Conservation (phyloP, 2,329 filamentous ascomycete species). For the Chaetothyriales sp. region DNA sequence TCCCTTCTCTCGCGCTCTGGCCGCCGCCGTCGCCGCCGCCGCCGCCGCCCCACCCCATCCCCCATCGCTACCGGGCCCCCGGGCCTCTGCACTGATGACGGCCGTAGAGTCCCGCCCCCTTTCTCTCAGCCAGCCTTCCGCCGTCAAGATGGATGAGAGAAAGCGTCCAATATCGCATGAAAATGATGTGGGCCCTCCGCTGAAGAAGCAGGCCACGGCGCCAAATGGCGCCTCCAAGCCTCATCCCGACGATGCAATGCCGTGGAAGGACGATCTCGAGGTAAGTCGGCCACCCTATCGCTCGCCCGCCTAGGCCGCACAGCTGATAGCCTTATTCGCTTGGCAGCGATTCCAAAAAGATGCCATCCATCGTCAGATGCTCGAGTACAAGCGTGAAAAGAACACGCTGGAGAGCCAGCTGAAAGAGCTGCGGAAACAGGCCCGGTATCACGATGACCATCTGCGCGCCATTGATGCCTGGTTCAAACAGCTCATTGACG, state of each 20-base stretch:
- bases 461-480: constrained; percentile 80
- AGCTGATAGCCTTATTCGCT: neutral
- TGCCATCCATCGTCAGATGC: constrained; percentile 93
- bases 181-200: constrained; percentile 73
- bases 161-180: constrained; percentile 80
- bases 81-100: constrained; percentile 61
- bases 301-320: neutral
- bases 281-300: constrained; percentile 41
- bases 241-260: constrained; percentile 54
- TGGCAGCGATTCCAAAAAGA: constrained; percentile 79
- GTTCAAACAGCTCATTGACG: constrained; percentile 71
- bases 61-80: neutral
- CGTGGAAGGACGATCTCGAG: constrained; percentile 58
- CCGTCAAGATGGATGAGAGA: constrained; percentile 97
- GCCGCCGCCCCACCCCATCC: too few relatives aligned
- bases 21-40: too few relatives aligned
- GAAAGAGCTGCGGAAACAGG: constrained; percentile 63
- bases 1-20: neutral
- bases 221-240: constrained; percentile 57
- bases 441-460: constrained; percentile 81
- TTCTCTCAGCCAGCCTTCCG: constrained; percentile 56
- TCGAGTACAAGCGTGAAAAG: constrained; percentile 90
- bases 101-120: constrained; percentile 62
- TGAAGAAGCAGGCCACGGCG: constrained; percentile 67
- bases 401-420: constrained; percentile 66